Percentiles rank a stretch among this genome's conserved stretches.
These are phyloP conservation scores for Eucalyptus shirleyi DNA, from an alignment of 345 rosid species.

Conservation along the genomic window DNA sequence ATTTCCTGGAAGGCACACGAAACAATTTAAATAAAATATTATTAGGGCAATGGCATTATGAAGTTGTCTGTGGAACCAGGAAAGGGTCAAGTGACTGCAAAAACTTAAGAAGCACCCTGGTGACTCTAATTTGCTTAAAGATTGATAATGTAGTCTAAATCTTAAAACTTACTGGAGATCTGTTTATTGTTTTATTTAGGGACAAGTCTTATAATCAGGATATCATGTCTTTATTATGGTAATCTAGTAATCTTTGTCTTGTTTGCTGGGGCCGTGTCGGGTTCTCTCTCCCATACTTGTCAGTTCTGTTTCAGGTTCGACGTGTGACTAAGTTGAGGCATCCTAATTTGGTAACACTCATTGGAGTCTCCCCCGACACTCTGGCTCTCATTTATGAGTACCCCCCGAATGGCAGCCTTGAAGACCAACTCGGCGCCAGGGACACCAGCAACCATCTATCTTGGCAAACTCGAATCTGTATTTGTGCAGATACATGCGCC, in stretches of 20 bases:
- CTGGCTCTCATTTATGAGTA: slow-evolving; percentile 77
- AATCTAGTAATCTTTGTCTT: neutral
- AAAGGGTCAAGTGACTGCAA: neutral
- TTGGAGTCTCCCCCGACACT: slow-evolving; percentile 84
- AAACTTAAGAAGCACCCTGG: neutral
- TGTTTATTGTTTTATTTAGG: neutral
- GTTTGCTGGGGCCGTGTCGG: neutral
- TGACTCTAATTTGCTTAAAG: neutral
- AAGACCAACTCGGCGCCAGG: slow-evolving; percentile 62
- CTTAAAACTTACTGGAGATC: neutral
- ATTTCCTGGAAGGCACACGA: neutral
- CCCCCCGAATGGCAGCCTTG: slow-evolving; percentile 83
- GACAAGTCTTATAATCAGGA: neutral
- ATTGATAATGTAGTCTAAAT: neutral
- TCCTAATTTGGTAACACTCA: slow-evolving; percentile 70
- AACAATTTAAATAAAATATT: neutral
- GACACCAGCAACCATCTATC: slow-evolving; percentile 59
- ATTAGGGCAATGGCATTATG: neutral
- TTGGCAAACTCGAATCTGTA: slow-evolving; percentile 72
- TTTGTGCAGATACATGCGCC: slow-evolving; percentile 65
- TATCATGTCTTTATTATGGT: neutral
- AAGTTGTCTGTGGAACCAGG: neutral
- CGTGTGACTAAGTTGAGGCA: slow-evolving; percentile 66
- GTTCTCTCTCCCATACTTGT: neutral
- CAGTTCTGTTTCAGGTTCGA: slow-evolving; percentile 32